Evolutionary conservation across 2,329 filamentous ascomycete species (phyloP), one percentile per base, ranked within the genome.

Genomic region (Rutstroemia sydowiana): DNA sequence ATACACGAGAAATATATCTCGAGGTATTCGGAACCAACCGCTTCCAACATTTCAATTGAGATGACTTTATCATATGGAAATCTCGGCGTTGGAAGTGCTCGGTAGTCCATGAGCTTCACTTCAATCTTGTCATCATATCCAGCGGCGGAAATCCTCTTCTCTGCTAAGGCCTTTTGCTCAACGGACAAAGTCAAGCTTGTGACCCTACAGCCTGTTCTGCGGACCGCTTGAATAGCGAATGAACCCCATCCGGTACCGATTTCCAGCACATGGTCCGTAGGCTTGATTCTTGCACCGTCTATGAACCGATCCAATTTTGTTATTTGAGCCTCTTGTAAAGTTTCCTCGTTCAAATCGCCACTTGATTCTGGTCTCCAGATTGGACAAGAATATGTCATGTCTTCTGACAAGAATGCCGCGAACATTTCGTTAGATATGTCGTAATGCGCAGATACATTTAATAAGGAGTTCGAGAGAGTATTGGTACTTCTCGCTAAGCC

Each of bases 361-460:
- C 73, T 69, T 10, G 69, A 69, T 32, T 65, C 68, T 0, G 69
- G 70, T 41, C 73, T 70, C 83, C 84, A 86, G 45, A 87, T 81
- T 2, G 84, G 79, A 63, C 84, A 87, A 0, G 82, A 87, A 61
- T 87, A 88, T 3, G 84, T 87, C 84, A 88, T 88, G 62, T 88
- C 85, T n/a, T 78, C 73, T 0, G 82, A 86, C 26, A 88, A 71
- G 58, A 88, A 88, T 0, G 84, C 82, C 5, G 82, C 81, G 60
- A 88, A 88, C 81, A 88, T 86, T 53, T 82, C 81, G 62, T 88
- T 88, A 57, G 79, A 83, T 56, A 88, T 85, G 61, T 89, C 85
- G 65, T 89, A 89, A 58, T 89, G 85, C 4, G 84, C 83, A 2
- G 77, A 77, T 48, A 86, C 81, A 63, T 89, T 87, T 40, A 86